Evolutionary conservation across 2,329 filamentous ascomycete species (phyloP).

Genomic region (Cytospora schulzeri): DNA sequence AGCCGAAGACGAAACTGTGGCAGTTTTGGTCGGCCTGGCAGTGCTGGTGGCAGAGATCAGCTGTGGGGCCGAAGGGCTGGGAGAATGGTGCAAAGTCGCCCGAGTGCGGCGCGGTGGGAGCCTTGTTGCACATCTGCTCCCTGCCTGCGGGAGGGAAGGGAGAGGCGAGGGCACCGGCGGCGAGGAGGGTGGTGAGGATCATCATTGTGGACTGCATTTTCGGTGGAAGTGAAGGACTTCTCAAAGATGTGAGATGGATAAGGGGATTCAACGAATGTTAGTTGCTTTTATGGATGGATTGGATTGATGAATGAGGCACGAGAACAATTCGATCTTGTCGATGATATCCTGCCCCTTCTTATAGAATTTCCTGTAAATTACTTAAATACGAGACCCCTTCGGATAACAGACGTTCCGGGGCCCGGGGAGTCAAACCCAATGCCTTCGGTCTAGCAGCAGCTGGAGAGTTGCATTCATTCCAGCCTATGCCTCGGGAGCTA

Average conservation of each 20-base stretch:
- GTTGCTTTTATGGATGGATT: not conserved
- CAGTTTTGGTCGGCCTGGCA: not conserved
- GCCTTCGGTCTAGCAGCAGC: not conserved
- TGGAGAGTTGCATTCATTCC: not conserved
- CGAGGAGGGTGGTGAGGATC: constrained; percentile 2
- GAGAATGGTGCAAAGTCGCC: not conserved
- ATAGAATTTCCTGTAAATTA: too few relatives aligned
- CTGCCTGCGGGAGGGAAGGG: not conserved
- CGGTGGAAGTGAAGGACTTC: not conserved
- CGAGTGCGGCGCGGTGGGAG: not conserved
- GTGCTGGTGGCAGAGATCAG: not conserved
- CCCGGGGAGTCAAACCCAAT: not conserved
- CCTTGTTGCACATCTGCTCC: not conserved
- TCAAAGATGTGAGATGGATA: not conserved
- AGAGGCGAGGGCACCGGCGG: not conserved
- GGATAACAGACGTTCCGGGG: not conserved
- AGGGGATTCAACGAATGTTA: not conserved
- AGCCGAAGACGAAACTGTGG: not conserved
- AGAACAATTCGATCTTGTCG: not conserved
- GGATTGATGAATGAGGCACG: not conserved
- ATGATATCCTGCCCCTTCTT: not conserved
- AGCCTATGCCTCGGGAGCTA: not conserved
- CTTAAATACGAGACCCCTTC: too few relatives aligned
- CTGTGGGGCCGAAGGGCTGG: not conserved
- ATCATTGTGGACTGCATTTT: not conserved